Evolutionary conservation across 2,329 filamentous ascomycete genomes (phyloP).

Genomic region (Cordyceps farinosa): DNA sequence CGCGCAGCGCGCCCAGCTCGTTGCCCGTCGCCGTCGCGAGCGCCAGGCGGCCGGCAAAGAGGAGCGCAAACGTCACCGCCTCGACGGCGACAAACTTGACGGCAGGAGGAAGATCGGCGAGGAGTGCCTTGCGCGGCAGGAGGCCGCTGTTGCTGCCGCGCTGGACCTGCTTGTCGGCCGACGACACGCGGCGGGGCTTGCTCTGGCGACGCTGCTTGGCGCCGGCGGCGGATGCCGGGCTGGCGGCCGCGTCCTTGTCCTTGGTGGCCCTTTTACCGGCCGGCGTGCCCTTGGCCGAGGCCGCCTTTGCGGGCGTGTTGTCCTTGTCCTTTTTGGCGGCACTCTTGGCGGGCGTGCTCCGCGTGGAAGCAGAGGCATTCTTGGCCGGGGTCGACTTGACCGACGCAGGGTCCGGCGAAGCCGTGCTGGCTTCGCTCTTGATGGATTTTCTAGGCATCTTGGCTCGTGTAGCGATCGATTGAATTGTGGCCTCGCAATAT

Average conservation of each 20-base stretch:
- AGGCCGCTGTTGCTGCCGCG: neutral
- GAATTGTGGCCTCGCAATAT: no score
- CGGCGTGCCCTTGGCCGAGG: slow-evolving; percentile 7
- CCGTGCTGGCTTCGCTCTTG: slow-evolving; percentile 15
- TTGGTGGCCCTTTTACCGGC: neutral
- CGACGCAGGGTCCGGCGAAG: slow-evolving; percentile 12
- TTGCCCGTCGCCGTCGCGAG: slow-evolving; percentile 64
- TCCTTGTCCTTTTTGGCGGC: slow-evolving; percentile 8
- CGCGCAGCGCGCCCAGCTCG: slow-evolving; percentile 61
- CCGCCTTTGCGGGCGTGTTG: neutral
- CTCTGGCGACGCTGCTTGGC: slow-evolving; percentile 17
- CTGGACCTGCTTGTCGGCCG: slow-evolving; percentile 9
- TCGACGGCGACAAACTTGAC: slow-evolving; percentile 53
- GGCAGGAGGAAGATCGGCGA: neutral
- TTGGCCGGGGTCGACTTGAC: slow-evolving; percentile 3
- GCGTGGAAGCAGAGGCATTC: neutral
- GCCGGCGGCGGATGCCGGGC: slow-evolving; percentile 5
- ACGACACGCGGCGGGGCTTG: neutral
- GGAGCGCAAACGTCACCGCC: slow-evolving; percentile 57
- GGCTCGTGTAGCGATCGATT: neutral
- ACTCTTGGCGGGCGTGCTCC: slow-evolving; percentile 10
- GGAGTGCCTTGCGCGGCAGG: neutral
- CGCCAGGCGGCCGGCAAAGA: slow-evolving; percentile 64
- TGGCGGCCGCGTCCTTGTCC: slow-evolving; percentile 14
- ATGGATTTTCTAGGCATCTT: slow-evolving; percentile 13